Evolutionary conservation across 208 protist species (phyloP).

Genomic region (Crithidia brevicula): DNA sequence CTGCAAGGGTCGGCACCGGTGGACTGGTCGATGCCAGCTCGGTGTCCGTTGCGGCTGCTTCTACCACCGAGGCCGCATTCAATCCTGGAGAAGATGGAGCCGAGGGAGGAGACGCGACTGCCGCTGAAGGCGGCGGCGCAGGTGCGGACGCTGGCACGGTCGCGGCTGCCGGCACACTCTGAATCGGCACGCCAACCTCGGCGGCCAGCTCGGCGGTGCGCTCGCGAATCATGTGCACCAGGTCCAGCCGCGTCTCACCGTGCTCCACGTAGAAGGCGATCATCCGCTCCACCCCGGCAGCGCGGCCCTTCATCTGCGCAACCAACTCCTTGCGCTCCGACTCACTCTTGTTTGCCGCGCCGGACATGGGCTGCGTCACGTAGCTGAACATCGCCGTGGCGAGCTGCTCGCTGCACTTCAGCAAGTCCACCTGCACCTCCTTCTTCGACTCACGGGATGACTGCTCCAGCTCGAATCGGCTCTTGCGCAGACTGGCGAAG

Average conservation of each 20-base stretch:
- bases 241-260: constrained; percentile 30
- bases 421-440: constrained; percentile 77
- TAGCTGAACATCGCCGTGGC: constrained; percentile 55
- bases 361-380: constrained; percentile 56
- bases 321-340: constrained; percentile 33
- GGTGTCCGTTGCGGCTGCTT: no score
- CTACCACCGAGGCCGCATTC: no score
- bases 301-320: constrained; percentile 38
- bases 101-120: neutral
- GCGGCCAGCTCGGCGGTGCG: constrained; percentile 35
- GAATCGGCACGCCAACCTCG: constrained; percentile 31
- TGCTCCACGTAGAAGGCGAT: constrained; percentile 36
- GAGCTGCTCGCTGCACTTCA: constrained; percentile 61
- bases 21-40: no score
- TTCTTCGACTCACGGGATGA: constrained; percentile 84
- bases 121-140: neutral
- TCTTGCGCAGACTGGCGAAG: constrained; percentile 65
- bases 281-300: constrained; percentile 26
- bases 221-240: constrained; percentile 32
- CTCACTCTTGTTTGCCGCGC: constrained; percentile 47
- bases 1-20: no score
- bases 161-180: constrained; percentile 18
- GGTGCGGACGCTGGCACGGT: constrained; percentile 10
- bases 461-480: constrained; percentile 77
- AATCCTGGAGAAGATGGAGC: neutral